Evolutionary conservation across 2,329 filamentous ascomycete species (phyloP), one percentile per base, ranked within the genome.

Genomic region (Colletotrichum tabaci): DNA sequence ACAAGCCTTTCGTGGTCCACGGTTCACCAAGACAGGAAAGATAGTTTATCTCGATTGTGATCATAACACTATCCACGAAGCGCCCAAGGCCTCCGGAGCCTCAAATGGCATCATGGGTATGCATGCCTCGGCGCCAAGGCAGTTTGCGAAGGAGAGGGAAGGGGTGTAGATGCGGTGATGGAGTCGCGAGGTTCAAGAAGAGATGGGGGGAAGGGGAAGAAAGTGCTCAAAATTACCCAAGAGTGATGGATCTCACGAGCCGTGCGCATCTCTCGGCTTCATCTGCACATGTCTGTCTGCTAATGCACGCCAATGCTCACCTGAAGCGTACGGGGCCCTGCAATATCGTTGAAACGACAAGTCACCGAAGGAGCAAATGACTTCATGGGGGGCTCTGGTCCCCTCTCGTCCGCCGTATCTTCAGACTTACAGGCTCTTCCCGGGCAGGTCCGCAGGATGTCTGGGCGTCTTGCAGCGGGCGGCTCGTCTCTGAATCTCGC

Each of bases 261-360:
- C 53, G 46, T 30, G n/a, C 64, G 68, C 44, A 58, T 30, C 26
- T 46, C 53, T 71, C 68, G 68, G 68, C 57, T 57, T 71, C 67
- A 61, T 71, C 42, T 62, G 57, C 67, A 71, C 63, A 52, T 49
- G 55, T 53, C 23, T 68, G 58, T 38, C 26, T 68, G 65, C 50
- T 63, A 63, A 63, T 63, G 68, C 65, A 68, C 49, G 68, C 58
- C 46, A 60, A 72, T 47, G 58, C 66, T 73, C 65, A 72, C 70
- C 70, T 73, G 70, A 72, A 73, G 72, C 70, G 60, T 49, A 67
- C 66, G 72, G 72, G 62, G 70, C 72, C 30, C 42, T 47, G 58
- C 66, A 74, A 74, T 74, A 73, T 74, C 61, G 40, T 69, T 74
- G 72, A 74, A 74, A 74, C 72, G 55, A 63, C 62, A 68, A 62